Conservation (phyloP, 2,329 filamentous ascomycete species). For the Alternaria hordeiaustralica region DNA sequence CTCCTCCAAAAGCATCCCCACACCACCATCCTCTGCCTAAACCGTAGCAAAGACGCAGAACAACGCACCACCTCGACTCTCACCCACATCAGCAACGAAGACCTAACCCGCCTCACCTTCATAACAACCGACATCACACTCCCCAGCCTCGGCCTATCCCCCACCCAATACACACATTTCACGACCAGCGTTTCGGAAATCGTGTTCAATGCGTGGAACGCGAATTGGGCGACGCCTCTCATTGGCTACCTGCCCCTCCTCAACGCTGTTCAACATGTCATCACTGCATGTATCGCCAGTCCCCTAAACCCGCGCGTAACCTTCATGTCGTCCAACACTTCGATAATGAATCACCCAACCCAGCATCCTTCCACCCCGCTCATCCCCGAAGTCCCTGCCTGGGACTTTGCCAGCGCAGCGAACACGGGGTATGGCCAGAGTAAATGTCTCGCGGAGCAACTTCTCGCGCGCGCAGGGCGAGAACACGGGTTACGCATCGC, state of each 20-base stretch:
- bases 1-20: background rate
- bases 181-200: background rate
- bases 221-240: background rate
- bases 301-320: background rate
- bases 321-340: background rate
- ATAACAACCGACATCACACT: background rate
- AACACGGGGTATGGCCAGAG: background rate
- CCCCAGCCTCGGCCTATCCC: background rate
- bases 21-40: background rate
- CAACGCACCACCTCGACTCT: background rate
- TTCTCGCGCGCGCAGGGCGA: background rate
- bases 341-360: background rate
- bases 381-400: background rate
- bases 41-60: background rate
- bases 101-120: background rate
- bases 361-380: background rate
- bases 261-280: background rate
- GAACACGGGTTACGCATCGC: background rate
- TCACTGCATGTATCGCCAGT: background rate
- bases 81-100: background rate
- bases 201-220: constrained; percentile 1
- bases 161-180: background rate
- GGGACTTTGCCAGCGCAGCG: background rate
- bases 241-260: background rate
- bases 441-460: background rate